These are phyloP conservation scores for Pulveroboletus ravenelii DNA, from an alignment of 768 basidiomycete genomes.

Conservation along the genomic window DNA sequence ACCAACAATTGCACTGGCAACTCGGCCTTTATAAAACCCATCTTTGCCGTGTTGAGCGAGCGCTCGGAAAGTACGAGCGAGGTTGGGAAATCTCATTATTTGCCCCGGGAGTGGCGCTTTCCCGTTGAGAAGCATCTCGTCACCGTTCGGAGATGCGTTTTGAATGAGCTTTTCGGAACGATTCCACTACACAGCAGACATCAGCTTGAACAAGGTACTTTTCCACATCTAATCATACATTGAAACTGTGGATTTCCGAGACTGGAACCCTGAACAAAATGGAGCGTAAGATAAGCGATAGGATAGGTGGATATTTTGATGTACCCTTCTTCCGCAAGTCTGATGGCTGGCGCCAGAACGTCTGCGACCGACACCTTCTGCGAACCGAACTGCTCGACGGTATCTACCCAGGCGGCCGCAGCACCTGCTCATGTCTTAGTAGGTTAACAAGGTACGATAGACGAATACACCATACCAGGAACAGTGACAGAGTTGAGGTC, in stretches of 20 bases:
- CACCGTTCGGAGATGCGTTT: slow-evolving; percentile 78
- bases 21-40: slow-evolving; percentile 89
- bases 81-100: slow-evolving; percentile 72
- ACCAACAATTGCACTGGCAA: slow-evolving; percentile 87
- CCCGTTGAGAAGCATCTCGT: slow-evolving; percentile 83
- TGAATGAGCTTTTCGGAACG: slow-evolving; percentile 61
- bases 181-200: slow-evolving; percentile 37
- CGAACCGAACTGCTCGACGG: slow-evolving; percentile 76
- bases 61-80: slow-evolving; percentile 79
- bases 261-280: slow-evolving; percentile 63
- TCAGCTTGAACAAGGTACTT: neutral
- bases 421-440: slow-evolving; percentile 50
- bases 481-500: slow-evolving; percentile 92
- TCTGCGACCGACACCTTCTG: slow-evolving; percentile 60
- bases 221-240: slow-evolving; percentile 36
- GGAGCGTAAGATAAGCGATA: neutral
- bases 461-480: slow-evolving; percentile 45
- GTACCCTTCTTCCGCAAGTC: slow-evolving; percentile 87
- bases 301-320: slow-evolving; percentile 8
- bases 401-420: slow-evolving; percentile 95
- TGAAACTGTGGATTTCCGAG: slow-evolving; percentile 69
- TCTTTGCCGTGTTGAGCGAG: slow-evolving; percentile 79
- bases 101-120: slow-evolving; percentile 83
- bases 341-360: slow-evolving; percentile 82
- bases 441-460: neutral